These are phyloP conservation scores for Penicillium sp. DNA, from an alignment of 2,329 filamentous ascomycete species.

Conservation along the genomic window DNA sequence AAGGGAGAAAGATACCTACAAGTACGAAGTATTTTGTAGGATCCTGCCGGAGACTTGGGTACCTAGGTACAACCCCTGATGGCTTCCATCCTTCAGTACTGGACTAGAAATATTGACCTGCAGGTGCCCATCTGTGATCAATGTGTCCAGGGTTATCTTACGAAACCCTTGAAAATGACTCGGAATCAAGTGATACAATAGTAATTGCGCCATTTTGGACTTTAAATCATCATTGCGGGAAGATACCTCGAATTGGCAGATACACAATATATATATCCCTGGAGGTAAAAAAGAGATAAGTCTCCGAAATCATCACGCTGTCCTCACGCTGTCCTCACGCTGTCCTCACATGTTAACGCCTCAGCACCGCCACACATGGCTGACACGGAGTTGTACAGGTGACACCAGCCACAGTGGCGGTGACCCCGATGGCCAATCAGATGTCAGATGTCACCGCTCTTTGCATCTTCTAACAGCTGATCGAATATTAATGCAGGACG, in stretches of 20 bases:
- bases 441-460: conserved; percentile 32
- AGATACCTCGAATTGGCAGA: not conserved
- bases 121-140: conserved; percentile 7
- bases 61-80: not conserved
- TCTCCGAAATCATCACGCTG: not conserved
- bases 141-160: not conserved
- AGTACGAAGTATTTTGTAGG: not conserved
- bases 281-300: not conserved
- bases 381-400: not conserved
- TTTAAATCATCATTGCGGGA: not conserved
- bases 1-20: not conserved
- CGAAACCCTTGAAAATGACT: not conserved
- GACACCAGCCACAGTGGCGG: conserved; percentile 36
- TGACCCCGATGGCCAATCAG: conserved; percentile 29
- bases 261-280: not conserved
- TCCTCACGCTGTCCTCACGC: not conserved
- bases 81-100: not conserved
- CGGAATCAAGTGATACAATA: conserved; percentile 5
- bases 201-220: not conserved
- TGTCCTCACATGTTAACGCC: not conserved
- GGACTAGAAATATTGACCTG: conserved; percentile 2
- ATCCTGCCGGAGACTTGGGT: not conserved
- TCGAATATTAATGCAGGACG: not conserved
- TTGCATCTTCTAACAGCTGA: conserved; percentile 4
- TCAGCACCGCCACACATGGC: conserved; percentile 2